Conservation (phyloP, 2,329 filamentous ascomycete species). For the Ophiostoma tasmaniense region DNA sequence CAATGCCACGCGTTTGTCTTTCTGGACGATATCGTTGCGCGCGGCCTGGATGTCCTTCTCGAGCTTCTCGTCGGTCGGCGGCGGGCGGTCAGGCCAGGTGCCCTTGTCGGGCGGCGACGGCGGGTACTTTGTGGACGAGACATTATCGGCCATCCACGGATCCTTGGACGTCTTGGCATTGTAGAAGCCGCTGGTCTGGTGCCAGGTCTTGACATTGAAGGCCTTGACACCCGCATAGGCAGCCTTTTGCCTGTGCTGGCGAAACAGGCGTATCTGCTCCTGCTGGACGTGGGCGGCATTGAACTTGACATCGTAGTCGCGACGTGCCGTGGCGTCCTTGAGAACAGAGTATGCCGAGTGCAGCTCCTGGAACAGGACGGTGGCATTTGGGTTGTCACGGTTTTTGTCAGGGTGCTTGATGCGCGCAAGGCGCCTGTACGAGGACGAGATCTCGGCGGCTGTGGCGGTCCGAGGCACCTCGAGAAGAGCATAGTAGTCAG, state of each 20-base stretch:
- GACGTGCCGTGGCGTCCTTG: conserved; percentile 16
- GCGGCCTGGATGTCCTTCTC: conserved; percentile 15
- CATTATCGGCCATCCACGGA: background rate
- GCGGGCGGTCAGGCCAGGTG: background rate
- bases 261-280: background rate
- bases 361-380: conserved; percentile 23
- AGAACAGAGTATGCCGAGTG: conserved; percentile 23
- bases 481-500: conserved; percentile 24
- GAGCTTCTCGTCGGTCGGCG: conserved; percentile 8
- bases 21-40: conserved; percentile 9
- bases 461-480: conserved; percentile 18
- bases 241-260: background rate
- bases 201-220: background rate
- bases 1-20: background rate
- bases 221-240: background rate
- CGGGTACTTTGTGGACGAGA: conserved; percentile 4
- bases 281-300: background rate
- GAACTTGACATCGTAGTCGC: conserved; percentile 15
- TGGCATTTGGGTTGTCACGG: conserved; percentile 21
- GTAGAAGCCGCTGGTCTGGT: background rate
- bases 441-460: conserved; percentile 17
- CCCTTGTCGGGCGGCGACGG: conserved; percentile 6
- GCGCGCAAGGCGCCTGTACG: conserved; percentile 23
- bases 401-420: conserved; percentile 25
- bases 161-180: background rate